Evolutionary conservation across 1,139 yeast genomes (phyloP).

Genomic region (Pichia sp.): DNA sequence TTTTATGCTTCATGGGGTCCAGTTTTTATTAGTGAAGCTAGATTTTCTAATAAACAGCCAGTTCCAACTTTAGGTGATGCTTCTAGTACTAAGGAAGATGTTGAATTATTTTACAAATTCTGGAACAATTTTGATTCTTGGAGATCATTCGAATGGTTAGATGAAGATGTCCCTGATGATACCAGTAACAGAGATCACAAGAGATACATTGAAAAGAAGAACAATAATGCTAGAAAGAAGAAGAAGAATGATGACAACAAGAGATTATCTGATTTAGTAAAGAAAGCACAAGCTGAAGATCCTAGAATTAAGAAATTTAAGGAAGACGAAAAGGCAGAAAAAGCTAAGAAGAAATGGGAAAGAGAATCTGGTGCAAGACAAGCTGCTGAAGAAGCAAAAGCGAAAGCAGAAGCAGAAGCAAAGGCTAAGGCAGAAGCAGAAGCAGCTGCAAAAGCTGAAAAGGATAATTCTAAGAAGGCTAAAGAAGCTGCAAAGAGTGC

Average conservation of each 20-base stretch:
- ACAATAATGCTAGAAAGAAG: slow-evolving; percentile 94
- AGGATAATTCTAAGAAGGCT: slow-evolving; percentile 74
- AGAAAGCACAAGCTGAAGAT: slow-evolving; percentile 82
- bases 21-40: slow-evolving; percentile 81
- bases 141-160: slow-evolving; percentile 97
- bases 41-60: slow-evolving; percentile 88
- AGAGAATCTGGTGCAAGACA: slow-evolving; percentile 96
- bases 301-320: slow-evolving; percentile 93
- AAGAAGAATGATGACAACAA: slow-evolving; percentile 96
- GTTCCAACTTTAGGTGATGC: slow-evolving; percentile 75
- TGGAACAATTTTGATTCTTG: slow-evolving; percentile 97
- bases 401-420: slow-evolving; percentile 82
- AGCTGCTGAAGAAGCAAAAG: slow-evolving; percentile 83
- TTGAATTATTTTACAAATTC: slow-evolving; percentile 82
- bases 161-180: slow-evolving; percentile 99
- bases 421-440: slow-evolving; percentile 73
- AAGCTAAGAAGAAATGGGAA: slow-evolving; percentile 95
- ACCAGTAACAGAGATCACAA: slow-evolving; percentile 98
- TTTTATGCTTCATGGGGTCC: slow-evolving; percentile 92
- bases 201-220: slow-evolving; percentile 97
- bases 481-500: slow-evolving; percentile 97
- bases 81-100: slow-evolving; percentile 69
- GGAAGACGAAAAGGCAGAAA: slow-evolving; percentile 91
- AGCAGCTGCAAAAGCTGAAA: slow-evolving; percentile 51
- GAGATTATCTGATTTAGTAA: slow-evolving; percentile 79